Conservation (phyloP, 2,329 filamentous ascomycete genomes). For the Neopestalotiopsis clavispora region DNA sequence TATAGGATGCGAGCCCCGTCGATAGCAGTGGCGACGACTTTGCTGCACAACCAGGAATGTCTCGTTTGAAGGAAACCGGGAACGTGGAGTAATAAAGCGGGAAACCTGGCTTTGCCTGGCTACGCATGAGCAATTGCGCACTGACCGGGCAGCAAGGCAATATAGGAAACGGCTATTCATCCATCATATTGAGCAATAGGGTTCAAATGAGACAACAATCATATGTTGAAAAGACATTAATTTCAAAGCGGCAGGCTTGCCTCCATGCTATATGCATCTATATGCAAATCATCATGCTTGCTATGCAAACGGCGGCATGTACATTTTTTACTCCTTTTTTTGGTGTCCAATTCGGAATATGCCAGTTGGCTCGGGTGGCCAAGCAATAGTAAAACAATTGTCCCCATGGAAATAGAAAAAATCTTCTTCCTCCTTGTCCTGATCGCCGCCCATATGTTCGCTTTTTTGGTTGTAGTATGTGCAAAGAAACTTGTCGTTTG, state of each 20-base stretch:
- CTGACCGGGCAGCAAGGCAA: no score
- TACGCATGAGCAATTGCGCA: no score
- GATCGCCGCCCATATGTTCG: slow-evolving; percentile 7
- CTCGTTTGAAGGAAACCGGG: not conserved
- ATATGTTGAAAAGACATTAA: slow-evolving; percentile 12
- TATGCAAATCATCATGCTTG: slow-evolving; percentile 2
- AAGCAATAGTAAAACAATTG: not conserved
- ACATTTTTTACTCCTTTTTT: slow-evolving; percentile 3
- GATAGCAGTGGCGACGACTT: not conserved
- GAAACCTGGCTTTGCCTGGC: not conserved
- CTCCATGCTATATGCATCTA: slow-evolving; percentile 6
- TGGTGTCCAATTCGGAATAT: not conserved
- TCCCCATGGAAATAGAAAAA: not conserved
- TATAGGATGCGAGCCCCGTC: not conserved
- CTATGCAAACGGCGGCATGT: slow-evolving; percentile 5
- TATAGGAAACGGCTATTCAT: no score
- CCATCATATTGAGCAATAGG: not conserved
- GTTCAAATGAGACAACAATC: not conserved
- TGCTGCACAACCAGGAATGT: not conserved
- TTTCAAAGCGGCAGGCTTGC: slow-evolving; percentile 6
- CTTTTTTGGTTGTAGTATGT: slow-evolving; percentile 8
- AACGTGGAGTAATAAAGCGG: not conserved
- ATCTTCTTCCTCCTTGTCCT: not conserved
- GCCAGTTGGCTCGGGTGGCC: not conserved
- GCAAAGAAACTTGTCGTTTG: slow-evolving; percentile 3